Evolutionary conservation across 169 alveolate genomes (phyloP), one percentile per base, ranked within the genome.

Genomic region (Theileria equi): DNA sequence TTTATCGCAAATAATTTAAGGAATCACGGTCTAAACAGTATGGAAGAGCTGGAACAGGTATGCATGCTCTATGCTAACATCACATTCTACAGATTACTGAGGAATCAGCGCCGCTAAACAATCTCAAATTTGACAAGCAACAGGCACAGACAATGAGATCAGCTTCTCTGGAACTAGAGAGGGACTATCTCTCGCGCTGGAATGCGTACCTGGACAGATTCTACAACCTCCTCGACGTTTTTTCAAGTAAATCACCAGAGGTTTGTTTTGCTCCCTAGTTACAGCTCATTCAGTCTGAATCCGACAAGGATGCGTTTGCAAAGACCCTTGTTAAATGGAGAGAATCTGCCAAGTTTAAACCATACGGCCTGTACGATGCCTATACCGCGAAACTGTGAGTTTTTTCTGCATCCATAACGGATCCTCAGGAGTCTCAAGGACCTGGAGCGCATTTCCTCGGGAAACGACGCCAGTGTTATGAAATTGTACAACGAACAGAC

Each of bases 261-360:
- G 59, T 49, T 28, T 3, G 17, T 11, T 13, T 13, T 7, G 29
- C 11, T 28, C 13, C 13, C n/a, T 2, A 4, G 4, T 3, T 19
- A 11, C 26, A 49, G 4, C 26, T 13, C 29, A 7, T 6, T 49
- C 31, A 49, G 59, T 35, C 26, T 49, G 26, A 35, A 17, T 28
- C 19, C 17, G 59, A 49, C 13, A n/a, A 28, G 17, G 17, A 17
- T 28, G 29, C 31, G 8, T 17, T 49, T 19, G 13, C 31, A 40
- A 40, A 49, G 31, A 49, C 59, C 31, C 13, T 49, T 8, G 31
- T 28, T 28, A 26, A 5, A 8, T 66, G 79, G 79, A 40, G 79
- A 17, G 47, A 66, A n/a, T 31, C 21, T 23, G 13, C 69, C 1
- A 13, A 54, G 10, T 66, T 66, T 2, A 25, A 32, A 40, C 10